Percentiles rank a stretch among this genome's conserved stretches.
These are phyloP conservation scores for Fibroporia radiculosa DNA, from an alignment of 768 basidiomycete genomes.

Conservation along the genomic window DNA sequence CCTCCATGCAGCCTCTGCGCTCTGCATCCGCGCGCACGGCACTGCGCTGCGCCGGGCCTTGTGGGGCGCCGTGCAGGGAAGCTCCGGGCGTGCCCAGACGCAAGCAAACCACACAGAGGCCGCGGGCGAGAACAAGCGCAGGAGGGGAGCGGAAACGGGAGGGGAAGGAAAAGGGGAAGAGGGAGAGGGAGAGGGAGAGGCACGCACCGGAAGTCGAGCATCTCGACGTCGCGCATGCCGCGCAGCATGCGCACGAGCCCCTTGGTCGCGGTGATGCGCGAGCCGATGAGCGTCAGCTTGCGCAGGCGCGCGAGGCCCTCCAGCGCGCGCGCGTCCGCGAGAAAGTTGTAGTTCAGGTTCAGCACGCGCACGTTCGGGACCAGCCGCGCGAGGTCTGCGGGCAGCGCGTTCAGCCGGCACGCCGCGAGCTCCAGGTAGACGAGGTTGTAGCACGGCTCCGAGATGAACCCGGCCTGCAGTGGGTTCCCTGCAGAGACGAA, in stretches of 20 bases:
- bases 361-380: slow-evolving; percentile 83
- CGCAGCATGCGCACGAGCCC: slow-evolving; percentile 64
- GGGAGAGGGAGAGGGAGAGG: slow-evolving; percentile 6
- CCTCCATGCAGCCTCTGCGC: no score
- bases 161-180: no score
- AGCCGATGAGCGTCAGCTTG: slow-evolving; percentile 84
- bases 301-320: slow-evolving; percentile 67
- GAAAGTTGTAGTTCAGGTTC: slow-evolving; percentile 96
- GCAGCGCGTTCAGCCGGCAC: slow-evolving; percentile 73
- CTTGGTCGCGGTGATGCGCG: slow-evolving; percentile 66
- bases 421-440: slow-evolving; percentile 88
- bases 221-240: slow-evolving; percentile 73
- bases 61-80: no score
- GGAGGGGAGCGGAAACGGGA: no score
- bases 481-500: slow-evolving; percentile 57
- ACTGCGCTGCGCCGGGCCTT: no score
- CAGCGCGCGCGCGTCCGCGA: slow-evolving; percentile 64
- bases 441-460: slow-evolving; percentile 80
- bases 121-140: no score
- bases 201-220: slow-evolving; percentile 81
- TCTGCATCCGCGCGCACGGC: no score
- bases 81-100: no score
- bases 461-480: slow-evolving; percentile 49
- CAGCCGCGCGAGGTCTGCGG: slow-evolving; percentile 52
- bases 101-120: no score